Evolutionary conservation across 1,284 basidiomycete genomes (phyloP).

Genomic region (Naganishia liquefaciens): DNA sequence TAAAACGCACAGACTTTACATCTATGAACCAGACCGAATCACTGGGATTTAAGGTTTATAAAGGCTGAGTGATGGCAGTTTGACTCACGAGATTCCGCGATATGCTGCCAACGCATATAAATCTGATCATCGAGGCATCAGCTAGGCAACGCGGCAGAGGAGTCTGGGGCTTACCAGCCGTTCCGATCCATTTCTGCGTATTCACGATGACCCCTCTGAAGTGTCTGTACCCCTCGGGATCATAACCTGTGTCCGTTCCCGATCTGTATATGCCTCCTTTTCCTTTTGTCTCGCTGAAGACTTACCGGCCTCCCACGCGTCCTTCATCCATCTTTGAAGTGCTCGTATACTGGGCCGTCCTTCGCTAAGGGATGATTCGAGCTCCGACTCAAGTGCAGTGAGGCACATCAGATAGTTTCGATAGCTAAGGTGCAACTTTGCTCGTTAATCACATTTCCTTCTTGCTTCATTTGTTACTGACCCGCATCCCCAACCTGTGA

Average conservation of each 20-base stretch:
- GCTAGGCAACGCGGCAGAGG: neutral
- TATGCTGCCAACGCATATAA: constrained; percentile 50
- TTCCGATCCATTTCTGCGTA: constrained; percentile 73
- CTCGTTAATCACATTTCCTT: neutral
- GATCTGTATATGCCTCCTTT: constrained; percentile 20
- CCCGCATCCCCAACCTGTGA: constrained; percentile 52
- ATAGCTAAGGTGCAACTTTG: constrained; percentile 59
- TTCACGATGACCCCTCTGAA: constrained; percentile 63
- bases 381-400: constrained; percentile 57
- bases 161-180: constrained; percentile 13
- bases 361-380: constrained; percentile 57
- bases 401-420: constrained; percentile 83
- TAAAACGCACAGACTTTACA: constrained; percentile 5
- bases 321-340: constrained; percentile 73
- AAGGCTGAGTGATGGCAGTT: neutral
- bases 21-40: neutral
- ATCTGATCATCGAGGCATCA: constrained; percentile 64
- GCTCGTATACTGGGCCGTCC: constrained; percentile 67
- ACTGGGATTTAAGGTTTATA: neutral
- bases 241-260: constrained; percentile 66
- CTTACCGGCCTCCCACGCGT: constrained; percentile 70
- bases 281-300: neutral
- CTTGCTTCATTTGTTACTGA: constrained; percentile 17
- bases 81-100: constrained; percentile 60
- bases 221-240: constrained; percentile 65